These are phyloP conservation scores for Gracilariopsis chorda DNA, from an alignment of 23 red algal genomes.

Conservation along the genomic window DNA sequence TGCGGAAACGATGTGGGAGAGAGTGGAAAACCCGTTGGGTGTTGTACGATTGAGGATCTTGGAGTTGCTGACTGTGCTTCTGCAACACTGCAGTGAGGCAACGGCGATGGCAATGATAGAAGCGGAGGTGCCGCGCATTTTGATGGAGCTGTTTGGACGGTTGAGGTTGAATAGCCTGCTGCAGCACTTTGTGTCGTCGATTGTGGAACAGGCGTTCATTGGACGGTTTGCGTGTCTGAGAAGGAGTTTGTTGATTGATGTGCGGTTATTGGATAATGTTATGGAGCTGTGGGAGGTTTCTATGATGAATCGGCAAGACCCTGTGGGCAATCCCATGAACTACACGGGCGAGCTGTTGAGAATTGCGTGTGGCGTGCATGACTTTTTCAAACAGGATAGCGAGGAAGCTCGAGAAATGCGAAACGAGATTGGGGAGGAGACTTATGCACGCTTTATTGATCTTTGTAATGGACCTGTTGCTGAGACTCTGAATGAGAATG, in stretches of 20 bases:
- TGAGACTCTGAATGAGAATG: slow-evolving; percentile 51
- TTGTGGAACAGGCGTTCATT: slow-evolving; percentile 54
- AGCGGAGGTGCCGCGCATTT: slow-evolving; percentile 60
- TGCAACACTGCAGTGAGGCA: slow-evolving; percentile 58
- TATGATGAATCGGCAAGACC: background rate
- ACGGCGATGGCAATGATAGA: slow-evolving; percentile 35
- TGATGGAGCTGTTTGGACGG: slow-evolving; percentile 55
- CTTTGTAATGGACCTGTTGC: slow-evolving; percentile 58
- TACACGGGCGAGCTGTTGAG: slow-evolving; percentile 51
- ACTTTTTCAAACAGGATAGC: slow-evolving; percentile 57
- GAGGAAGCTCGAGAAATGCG: slow-evolving; percentile 24
- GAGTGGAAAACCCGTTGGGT: slow-evolving; percentile 52
- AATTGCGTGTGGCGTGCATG: slow-evolving; percentile 33
- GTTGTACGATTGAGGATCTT: slow-evolving; percentile 71
- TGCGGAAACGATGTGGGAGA: slow-evolving; percentile 73
- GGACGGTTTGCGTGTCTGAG: slow-evolving; percentile 5
- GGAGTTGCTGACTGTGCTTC: slow-evolving; percentile 60
- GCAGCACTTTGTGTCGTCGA: slow-evolving; percentile 70
- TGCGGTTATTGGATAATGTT: slow-evolving; percentile 35
- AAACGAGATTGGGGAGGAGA: slow-evolving; percentile 22
- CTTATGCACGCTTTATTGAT: slow-evolving; percentile 5
- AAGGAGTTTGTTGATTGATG: slow-evolving; percentile 45
- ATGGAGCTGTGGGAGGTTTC: slow-evolving; percentile 56
- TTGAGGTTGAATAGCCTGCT: slow-evolving; percentile 61
- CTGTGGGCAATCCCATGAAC: slow-evolving; percentile 28